Percentiles rank a stretch among this genome's conserved stretches.
Conservation (phyloP, 2,329 filamentous ascomycete species). For the Aureobasidium sp. region DNA sequence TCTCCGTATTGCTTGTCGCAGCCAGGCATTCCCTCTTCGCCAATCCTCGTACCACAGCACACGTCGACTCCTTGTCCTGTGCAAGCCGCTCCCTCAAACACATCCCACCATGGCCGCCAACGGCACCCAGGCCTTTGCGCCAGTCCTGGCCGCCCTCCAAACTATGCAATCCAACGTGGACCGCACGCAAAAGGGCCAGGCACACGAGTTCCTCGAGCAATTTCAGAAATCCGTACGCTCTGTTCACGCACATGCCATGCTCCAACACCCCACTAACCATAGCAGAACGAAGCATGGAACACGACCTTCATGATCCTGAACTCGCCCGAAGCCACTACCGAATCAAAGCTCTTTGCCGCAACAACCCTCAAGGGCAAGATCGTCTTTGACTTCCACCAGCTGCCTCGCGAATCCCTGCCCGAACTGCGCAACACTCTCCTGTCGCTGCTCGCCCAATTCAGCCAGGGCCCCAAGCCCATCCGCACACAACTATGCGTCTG, state of each 20-base stretch:
- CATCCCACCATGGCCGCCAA: constrained; percentile 35
- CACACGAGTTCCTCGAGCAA: constrained; percentile 82
- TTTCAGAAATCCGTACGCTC: constrained; percentile 88
- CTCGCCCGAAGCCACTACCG: constrained; percentile 64
- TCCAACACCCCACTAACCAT: constrained; percentile 4
- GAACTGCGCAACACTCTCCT: constrained; percentile 79
- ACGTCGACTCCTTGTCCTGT: neutral
- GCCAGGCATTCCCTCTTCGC: neutral
- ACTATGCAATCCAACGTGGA: constrained; percentile 84
- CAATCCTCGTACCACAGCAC: neutral
- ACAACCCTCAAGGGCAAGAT: constrained; percentile 99
- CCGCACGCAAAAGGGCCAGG: constrained; percentile 76
- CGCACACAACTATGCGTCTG: constrained; percentile 92
- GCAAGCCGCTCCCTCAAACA: neutral
- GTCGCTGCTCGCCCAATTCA: constrained; percentile 71
- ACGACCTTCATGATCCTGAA: constrained; percentile 81
- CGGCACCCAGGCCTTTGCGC: constrained; percentile 64
- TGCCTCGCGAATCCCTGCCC: constrained; percentile 66
- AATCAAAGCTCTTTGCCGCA: constrained; percentile 90
- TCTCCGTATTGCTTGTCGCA: neutral
- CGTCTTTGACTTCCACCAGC: constrained; percentile 88
- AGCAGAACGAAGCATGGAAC: constrained; percentile 81
- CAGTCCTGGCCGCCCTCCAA: constrained; percentile 79
- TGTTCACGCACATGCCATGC: neutral
- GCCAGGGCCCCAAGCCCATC: constrained; percentile 67